Evolutionary conservation across 306 rosid genomes (phyloP).

Genomic region (Elaeagnus macrophylla): DNA sequence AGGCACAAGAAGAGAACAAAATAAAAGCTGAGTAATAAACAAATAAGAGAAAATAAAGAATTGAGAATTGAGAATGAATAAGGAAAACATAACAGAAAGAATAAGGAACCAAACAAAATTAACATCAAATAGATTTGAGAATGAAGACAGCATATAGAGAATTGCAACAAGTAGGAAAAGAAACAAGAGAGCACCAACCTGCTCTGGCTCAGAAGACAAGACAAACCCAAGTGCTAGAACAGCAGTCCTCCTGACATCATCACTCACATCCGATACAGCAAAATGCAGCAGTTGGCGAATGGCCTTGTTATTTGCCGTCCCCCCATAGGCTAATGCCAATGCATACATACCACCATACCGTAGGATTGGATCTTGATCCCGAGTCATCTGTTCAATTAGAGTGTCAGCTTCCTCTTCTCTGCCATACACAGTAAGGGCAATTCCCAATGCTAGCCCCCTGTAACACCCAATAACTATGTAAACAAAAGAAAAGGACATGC

Average conservation of each 20-base stretch:
- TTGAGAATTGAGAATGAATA: neutral
- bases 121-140: neutral
- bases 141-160: neutral
- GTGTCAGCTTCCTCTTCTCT: constrained; percentile 98
- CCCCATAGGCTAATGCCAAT: constrained; percentile 86
- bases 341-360: constrained; percentile 99
- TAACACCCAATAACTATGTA: constrained; percentile 15
- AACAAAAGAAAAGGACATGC: constrained; percentile 3
- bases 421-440: constrained; percentile 93
- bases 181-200: constrained; percentile 44
- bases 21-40: neutral
- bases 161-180: neutral
- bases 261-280: constrained; percentile 98
- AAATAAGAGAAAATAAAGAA: neutral
- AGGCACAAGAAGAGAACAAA: neutral
- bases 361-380: constrained; percentile 89
- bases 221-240: constrained; percentile 98
- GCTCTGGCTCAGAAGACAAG: constrained; percentile 95
- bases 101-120: neutral
- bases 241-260: constrained; percentile 97
- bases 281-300: constrained; percentile 89
- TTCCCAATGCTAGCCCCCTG: constrained; percentile 91
- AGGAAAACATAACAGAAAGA: neutral
- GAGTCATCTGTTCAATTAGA: constrained; percentile 91
- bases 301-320: constrained; percentile 97